A percentile compares a stretch with the other conserved stretches of the same genome.
Evolutionary conservation across 2,329 filamentous ascomycete species (phyloP).

Genomic region (Colletotrichum cereale): DNA sequence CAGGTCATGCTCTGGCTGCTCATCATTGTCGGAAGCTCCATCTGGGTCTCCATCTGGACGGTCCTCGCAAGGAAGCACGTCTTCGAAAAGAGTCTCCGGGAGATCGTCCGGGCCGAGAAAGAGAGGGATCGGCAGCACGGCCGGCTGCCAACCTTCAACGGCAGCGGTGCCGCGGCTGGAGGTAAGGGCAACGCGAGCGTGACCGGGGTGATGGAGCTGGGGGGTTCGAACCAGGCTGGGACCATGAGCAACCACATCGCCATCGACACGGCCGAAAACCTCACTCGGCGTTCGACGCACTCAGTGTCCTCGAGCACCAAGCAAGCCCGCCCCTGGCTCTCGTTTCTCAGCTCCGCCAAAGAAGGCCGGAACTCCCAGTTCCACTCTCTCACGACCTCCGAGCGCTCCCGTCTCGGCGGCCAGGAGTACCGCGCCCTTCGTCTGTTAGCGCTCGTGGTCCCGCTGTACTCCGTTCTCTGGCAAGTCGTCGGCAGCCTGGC

Average conservation of each 20-base stretch:
- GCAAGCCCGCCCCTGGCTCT: constrained; percentile 45
- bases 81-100: constrained; percentile 72
- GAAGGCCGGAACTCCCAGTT: constrained; percentile 68
- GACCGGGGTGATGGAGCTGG: not conserved
- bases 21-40: constrained; percentile 74
- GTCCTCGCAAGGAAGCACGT: constrained; percentile 70
- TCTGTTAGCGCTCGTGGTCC: constrained; percentile 70
- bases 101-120: constrained; percentile 60
- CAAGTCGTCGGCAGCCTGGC: constrained; percentile 70
- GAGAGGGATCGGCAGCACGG: constrained; percentile 45
- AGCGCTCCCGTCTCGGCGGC: constrained; percentile 70
- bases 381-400: constrained; percentile 62
- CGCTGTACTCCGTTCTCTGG: constrained; percentile 70
- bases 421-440: constrained; percentile 74
- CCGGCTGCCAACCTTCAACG: constrained; percentile 46
- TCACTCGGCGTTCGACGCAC: constrained; percentile 16
- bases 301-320: constrained; percentile 21
- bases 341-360: constrained; percentile 52
- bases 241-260: not conserved
- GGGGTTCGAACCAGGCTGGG: not conserved
- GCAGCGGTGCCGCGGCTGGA: not conserved
- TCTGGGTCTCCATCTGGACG: constrained; percentile 76
- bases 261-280: not conserved
- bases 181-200: not conserved
- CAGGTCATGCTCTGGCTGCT: constrained; percentile 74